Conservation (phyloP, 1,139 yeast species). For the Candida labiduridarum region DNA sequence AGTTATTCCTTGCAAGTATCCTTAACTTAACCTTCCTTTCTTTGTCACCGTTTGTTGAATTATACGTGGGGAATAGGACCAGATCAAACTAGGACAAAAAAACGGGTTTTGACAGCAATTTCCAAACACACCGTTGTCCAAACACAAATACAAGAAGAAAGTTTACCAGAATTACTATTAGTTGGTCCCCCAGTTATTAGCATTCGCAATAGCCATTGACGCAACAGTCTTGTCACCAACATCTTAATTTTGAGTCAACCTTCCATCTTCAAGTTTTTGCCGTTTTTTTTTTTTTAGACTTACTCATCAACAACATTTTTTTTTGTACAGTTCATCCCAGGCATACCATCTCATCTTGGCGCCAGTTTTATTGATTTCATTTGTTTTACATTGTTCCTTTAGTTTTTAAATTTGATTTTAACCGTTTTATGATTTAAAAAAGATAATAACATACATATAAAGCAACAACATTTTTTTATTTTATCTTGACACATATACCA, state of each 20-base stretch:
- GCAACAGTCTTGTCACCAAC: background rate
- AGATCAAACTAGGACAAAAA: slow-evolving; percentile 1
- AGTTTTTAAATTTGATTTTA: background rate
- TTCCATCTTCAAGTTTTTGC: background rate
- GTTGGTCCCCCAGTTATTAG: too few species aligned
- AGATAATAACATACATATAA: background rate
- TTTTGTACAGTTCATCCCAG: background rate
- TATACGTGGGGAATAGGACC: background rate
- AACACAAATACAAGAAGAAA: background rate
- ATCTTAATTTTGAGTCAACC: background rate
- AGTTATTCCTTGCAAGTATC: slow-evolving; percentile 2
- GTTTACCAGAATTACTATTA: too few species aligned
- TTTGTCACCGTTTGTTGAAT: background rate
- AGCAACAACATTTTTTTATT: background rate
- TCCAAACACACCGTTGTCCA: background rate
- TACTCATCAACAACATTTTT: slow-evolving; percentile 2
- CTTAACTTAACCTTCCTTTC: slow-evolving; percentile 1
- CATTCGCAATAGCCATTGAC: background rate
- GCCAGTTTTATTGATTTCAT: background rate
- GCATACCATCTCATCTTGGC: background rate
- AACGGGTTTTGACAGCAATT: slow-evolving; percentile 1
- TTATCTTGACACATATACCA: background rate
- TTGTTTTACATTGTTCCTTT: background rate
- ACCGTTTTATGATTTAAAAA: background rate
- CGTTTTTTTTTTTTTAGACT: slow-evolving; percentile 1